phyloP scores from a whole-genome alignment of 257 asterid genomes.

The Prunella vulgaris region DNA sequence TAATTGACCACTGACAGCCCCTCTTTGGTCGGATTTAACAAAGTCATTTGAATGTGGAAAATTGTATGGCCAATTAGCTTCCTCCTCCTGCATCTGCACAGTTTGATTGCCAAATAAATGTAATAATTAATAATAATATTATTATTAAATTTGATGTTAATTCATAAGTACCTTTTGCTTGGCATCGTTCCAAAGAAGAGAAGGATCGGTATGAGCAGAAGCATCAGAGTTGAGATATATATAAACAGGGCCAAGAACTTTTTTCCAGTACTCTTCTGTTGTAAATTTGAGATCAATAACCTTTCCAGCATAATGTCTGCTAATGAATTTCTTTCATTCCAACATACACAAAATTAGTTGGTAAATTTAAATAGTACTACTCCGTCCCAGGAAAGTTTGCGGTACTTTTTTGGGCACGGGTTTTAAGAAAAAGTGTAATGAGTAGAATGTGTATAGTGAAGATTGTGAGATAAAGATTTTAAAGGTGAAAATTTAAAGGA shows the following conservation, averaged over 20 bases:
- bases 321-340: conserved; percentile 44
- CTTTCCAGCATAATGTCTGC: conserved; percentile 62
- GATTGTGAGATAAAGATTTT: too few species aligned
- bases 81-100: conserved; percentile 49
- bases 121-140: too few species aligned
- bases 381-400: too few species aligned
- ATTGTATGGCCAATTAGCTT: conserved; percentile 50
- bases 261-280: conserved; percentile 61
- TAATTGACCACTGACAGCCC: conserved; percentile 42
- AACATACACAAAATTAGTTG: background rate
- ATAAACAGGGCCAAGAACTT: conserved; percentile 62
- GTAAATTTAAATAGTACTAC: too few species aligned
- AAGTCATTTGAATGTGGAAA: conserved; percentile 49
- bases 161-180: conserved; percentile 29
- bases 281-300: conserved; percentile 36
- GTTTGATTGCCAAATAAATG: background rate
- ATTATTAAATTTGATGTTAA: too few species aligned
- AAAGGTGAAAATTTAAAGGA: too few species aligned
- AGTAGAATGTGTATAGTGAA: too few species aligned
- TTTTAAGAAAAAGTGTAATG: too few species aligned
- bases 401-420: too few species aligned
- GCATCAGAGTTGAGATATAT: conserved; percentile 52
- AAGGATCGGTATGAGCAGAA: conserved; percentile 28
- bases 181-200: conserved; percentile 68
- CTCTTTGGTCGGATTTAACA: conserved; percentile 43